Conservation (phyloP, 2,329 filamentous ascomycete genomes). For the Hypocreales sp. region DNA sequence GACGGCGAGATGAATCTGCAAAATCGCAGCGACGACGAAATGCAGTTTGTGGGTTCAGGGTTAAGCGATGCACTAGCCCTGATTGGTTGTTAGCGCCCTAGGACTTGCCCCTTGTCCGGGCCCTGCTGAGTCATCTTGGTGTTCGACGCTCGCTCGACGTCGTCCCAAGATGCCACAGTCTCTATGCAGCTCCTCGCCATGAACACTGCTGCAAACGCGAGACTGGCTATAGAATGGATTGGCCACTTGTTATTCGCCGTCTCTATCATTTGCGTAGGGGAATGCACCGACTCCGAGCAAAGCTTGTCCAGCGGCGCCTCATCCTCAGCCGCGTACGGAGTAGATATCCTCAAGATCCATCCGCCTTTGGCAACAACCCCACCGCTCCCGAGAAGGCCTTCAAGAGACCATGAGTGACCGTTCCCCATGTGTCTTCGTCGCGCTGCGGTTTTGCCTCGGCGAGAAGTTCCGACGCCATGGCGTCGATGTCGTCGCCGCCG, state of each 20-base stretch:
- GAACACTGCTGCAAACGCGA: too few species aligned
- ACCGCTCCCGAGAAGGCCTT: conserved; percentile 10
- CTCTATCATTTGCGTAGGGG: too few species aligned
- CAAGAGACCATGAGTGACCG: conserved; percentile 11
- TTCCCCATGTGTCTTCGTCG: conserved; percentile 16
- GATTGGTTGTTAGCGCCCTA: conserved; percentile 9
- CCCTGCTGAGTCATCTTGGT: conserved; percentile 3
- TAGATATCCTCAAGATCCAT: conserved; percentile 1
- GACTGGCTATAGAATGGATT: too few species aligned
- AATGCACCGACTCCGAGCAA: too few species aligned
- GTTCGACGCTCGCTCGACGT: too few species aligned
- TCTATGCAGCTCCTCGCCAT: too few species aligned
- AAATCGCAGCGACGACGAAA: conserved; percentile 17
- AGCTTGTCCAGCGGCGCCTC: not conserved
- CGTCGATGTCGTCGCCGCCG: conserved; percentile 13
- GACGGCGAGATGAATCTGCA: conserved; percentile 2
- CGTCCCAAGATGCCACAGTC: too few species aligned
- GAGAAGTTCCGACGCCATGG: conserved; percentile 18
- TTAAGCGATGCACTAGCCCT: conserved; percentile 19
- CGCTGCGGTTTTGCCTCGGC: conserved; percentile 8
- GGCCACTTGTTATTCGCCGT: too few species aligned
- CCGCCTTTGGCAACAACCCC: conserved; percentile 6
- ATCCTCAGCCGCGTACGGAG: not conserved
- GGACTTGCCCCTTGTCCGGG: conserved; percentile 13
- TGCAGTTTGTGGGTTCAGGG: conserved; percentile 25